Evolutionary conservation across 192 early-diverging fungal species (phyloP), one percentile per base, ranked within the genome.

Genomic region (Allomyces macrogynus): DNA sequence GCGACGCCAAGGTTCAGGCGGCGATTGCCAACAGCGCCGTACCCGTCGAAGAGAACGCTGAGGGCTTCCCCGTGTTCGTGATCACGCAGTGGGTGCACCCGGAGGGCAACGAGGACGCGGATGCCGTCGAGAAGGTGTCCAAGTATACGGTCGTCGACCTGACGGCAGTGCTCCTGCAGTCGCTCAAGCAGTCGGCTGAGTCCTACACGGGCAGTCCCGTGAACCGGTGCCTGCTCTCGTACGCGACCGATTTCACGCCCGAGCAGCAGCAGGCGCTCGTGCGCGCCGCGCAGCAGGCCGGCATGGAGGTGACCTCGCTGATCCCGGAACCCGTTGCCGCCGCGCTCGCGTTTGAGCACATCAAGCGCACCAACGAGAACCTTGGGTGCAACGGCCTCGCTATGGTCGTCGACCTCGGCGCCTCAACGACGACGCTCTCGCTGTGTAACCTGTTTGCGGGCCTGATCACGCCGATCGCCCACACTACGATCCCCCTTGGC

Each of bases 241-340:
- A 87, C 67, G 93, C 95, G 43, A 80, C 87, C n/a, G 82, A 89
- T 73, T 93, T 92, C 69, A 80, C 82, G 27, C 82, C 83, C 23
- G 75, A 73, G 65, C 87, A 92, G 72, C 77, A 81, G 60, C 72
- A 75, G 54, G 87, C 85, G 60, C 71, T 97, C 24, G 67, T 74
- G 20, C 70, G 73, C 61, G 80, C 88, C 43, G 85, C 87, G 66
- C 76, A 76, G 24, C 81, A 78, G 62, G 90, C 92, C 40, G 92
- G 90, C 20, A 83, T 96, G 69, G 77, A 77, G 42, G 80, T 87
- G 24, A 76, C 87, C 62, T 88, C 88, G 78, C 80, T 89, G 60
- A 80, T 97, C 23, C 77, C 85, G 43, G 95, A 97, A 76, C 89
- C 95, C 26, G 81, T 87, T 66, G 93, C 93, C 26, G 91, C 91